Evolutionary conservation across 305 asterid genomes (phyloP), one percentile per base, ranked within the genome.

Genomic region (Ajuga reptans): DNA sequence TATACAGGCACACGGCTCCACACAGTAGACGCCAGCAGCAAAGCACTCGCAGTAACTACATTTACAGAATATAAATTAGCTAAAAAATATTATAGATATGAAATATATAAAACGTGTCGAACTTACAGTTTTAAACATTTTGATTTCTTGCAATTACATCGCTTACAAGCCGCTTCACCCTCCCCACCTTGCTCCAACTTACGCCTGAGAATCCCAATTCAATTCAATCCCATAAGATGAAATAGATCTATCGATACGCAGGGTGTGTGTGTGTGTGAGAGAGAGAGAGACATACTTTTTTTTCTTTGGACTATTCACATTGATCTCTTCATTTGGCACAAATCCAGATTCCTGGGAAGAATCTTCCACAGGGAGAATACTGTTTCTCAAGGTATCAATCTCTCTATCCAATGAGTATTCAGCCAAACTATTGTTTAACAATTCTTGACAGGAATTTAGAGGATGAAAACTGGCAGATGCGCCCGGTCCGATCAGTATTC

Each of bases 81-180:
- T 29, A 31, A 36, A 50, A 39, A 45, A 9, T 43, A 54, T 54
- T 58, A 17, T 21, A 58, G 3, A 39, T 24, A 14, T 33, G 3
- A 65, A 17, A n/a, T 31, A 11, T 12, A 17, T 4, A 65, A 42
- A 34, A 51, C 49, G 46, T 5, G 43, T 14, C 37, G 69, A 77
- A 70, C 95, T 84, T 84, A 92, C 98, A 93, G 96, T 78, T 93
- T 93, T 79, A 93, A 84, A 79, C 99, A 93, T 81, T 91, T 91
- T 31, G 99, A 93, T 78, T 89, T 93, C 76, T 93, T 93, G 84
- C 99, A 93, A 79, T 89, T 90, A 49, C 99, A 93, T 69, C 97
- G 79, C 87, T 89, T 90, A 67, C 99, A 93, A 36, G 87, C 56
- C 2, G 27, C 27, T 50, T 78, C 96, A 31, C 83, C 83, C 50